Base-by-base conservation (phyloP, 2,329 filamentous ascomycete genomes). In the Bipolaris gigantea region DNA sequence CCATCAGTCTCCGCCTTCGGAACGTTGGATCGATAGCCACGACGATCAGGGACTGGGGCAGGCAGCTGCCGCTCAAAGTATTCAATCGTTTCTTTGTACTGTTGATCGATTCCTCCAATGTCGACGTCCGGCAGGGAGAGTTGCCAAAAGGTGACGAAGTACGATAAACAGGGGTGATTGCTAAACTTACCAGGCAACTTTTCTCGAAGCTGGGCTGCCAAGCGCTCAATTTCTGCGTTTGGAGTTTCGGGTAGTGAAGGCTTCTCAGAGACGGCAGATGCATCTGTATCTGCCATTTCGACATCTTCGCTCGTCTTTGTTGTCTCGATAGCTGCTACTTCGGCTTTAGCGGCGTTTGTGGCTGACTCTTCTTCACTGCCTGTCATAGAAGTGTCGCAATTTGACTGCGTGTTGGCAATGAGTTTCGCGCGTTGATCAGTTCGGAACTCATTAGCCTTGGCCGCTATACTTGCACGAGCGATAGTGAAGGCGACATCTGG, bases 111-210 rank as follows among this genome's bases (percentile, higher is more conserved):
- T 32, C 85, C 57, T 85, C 85, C 47, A 27, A 1, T 90, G 89
- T 59, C 92, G 8, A 73, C 61, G 38, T 99, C 93, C 41, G 89
- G 86, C 3, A 95, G 82, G 25, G 91, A 87, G 11, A 97, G 80
- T 46, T 92, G 88, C 94, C 94, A 99, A 75, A 99, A 99, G 0
- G 89, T 89, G 39, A 89, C 85, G 67, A 91, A 97, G 71, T 97
- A 93, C 27, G 89, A 86, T 0, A 91, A 81, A 39, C 86, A 92
- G 47, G 97, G 83, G 45, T 84, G 84, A 10, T 84, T 79, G 81
- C 88, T 91, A 5, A 86, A 83, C 7, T 85, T 81, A 2, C 83
- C 75, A 0, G 89, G 83, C 10, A 90, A 72, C 0, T 83, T 77
- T 5, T 79, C 76, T 55, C 84, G 83, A 16, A 96, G 82, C 27